A percentile compares a stretch with the other conserved stretches of the same genome.
phyloP scores from a whole-genome alignment of 2,329 filamentous ascomycete genomes.

The Botrytis sinoallii region DNA sequence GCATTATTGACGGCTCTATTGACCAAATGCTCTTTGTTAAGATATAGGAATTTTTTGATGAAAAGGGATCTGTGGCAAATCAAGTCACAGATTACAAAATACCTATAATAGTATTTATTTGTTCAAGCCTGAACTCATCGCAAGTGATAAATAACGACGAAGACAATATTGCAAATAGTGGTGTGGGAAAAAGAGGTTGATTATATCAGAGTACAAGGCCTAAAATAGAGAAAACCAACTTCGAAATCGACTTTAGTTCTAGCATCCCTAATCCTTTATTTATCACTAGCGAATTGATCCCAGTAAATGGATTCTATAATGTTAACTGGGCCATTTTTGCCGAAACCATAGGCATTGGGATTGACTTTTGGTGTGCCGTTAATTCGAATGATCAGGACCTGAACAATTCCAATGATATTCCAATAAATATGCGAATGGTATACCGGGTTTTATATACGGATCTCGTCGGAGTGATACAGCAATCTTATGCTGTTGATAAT shows the following conservation, averaged over 20 bases:
- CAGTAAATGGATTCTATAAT: not conserved
- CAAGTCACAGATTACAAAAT: not conserved
- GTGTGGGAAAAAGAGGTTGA: not conserved
- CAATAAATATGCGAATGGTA: not conserved
- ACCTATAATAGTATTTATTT: not conserved
- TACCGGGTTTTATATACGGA: not conserved
- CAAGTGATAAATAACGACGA: not conserved
- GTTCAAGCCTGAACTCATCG: not conserved
- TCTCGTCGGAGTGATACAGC: not conserved
- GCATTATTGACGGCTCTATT: not conserved
- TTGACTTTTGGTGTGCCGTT: not conserved
- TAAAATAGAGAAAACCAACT: not conserved
- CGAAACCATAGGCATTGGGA: not conserved
- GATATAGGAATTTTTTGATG: not conserved
- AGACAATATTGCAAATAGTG: not conserved
- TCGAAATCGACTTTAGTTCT: not conserved
- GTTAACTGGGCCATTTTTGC: not conserved
- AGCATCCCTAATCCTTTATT: not conserved
- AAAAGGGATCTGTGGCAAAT: not conserved
- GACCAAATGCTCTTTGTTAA: not conserved
- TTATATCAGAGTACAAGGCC: not conserved
- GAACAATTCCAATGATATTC: not conserved
- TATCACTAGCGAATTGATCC: not conserved
- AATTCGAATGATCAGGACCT: not conserved
- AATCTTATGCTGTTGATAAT: not conserved